phyloP scores from a whole-genome alignment of 495 filamentous ascomycete species.

The Talaromyces proteolyticus region DNA sequence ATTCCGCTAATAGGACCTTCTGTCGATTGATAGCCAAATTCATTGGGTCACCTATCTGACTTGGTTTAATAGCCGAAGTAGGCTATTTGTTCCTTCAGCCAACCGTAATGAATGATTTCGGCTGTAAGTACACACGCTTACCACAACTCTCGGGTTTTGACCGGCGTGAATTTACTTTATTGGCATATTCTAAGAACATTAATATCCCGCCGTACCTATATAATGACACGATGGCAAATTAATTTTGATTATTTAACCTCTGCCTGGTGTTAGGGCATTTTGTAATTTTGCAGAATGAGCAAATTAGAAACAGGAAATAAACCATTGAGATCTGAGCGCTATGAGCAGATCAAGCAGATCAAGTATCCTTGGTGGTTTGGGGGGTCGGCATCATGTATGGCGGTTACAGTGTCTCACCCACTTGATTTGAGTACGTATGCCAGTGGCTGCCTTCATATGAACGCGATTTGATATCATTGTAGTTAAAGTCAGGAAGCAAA shows the following conservation, averaged over 20 bases:
- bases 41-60: not conserved
- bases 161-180: too few relatives aligned
- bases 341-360: not conserved
- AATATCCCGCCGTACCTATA: not conserved
- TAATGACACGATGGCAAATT: not conserved
- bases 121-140: too few relatives aligned
- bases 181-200: not conserved
- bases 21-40: not conserved
- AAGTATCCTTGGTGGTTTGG: constrained; percentile 37
- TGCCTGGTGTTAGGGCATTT: not conserved
- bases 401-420: constrained; percentile 34
- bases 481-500: constrained; percentile 32
- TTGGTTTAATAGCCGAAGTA: not conserved
- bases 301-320: not conserved
- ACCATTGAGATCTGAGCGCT: not conserved
- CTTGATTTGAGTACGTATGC: constrained; percentile 29
- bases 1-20: not conserved
- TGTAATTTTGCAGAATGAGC: not conserved
- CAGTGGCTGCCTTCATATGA: not conserved
- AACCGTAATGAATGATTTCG: not conserved
- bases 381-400: constrained; percentile 37
- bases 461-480: not conserved
- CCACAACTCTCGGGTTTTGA: too few relatives aligned
- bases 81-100: not conserved
- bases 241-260: not conserved